Percentiles rank a stretch among this genome's conserved stretches.
Evolutionary conservation across 2,329 filamentous ascomycete species (phyloP).

Genomic region (Sarocladium kiliense): DNA sequence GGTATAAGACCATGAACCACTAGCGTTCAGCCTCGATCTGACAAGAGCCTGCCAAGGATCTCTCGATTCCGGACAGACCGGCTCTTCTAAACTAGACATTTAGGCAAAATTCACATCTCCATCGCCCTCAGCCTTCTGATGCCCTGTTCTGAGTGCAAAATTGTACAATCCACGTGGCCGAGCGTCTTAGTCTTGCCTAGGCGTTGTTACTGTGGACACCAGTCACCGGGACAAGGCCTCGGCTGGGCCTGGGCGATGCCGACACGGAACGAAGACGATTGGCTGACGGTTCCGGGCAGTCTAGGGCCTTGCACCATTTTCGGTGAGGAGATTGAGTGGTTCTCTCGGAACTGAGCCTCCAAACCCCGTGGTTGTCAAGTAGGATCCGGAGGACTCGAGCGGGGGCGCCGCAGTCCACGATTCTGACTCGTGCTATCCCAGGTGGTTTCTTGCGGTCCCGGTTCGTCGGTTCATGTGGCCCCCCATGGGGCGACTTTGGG

Average conservation of each 20-base stretch:
- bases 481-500: background rate
- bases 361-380: too few relatives aligned
- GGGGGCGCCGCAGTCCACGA: background rate
- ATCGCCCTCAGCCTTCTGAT: too few relatives aligned
- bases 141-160: too few relatives aligned
- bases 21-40: too few relatives aligned
- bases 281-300: background rate
- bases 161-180: too few relatives aligned
- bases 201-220: background rate
- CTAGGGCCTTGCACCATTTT: background rate
- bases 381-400: background rate
- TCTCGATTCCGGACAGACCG: too few relatives aligned
- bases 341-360: background rate
- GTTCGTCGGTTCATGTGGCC: background rate
- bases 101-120: too few relatives aligned
- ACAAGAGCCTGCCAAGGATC: too few relatives aligned
- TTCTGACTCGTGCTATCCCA: background rate
- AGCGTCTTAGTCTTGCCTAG: too few relatives aligned
- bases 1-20: too few relatives aligned
- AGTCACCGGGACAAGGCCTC: background rate
- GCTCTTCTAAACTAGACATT: too few relatives aligned
- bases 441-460: background rate
- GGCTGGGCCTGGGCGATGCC: too few relatives aligned
- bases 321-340: background rate
- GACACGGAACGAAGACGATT: background rate